Conservation (phyloP, 805 yeast genomes). For the Cyberlindnera japonica region DNA sequence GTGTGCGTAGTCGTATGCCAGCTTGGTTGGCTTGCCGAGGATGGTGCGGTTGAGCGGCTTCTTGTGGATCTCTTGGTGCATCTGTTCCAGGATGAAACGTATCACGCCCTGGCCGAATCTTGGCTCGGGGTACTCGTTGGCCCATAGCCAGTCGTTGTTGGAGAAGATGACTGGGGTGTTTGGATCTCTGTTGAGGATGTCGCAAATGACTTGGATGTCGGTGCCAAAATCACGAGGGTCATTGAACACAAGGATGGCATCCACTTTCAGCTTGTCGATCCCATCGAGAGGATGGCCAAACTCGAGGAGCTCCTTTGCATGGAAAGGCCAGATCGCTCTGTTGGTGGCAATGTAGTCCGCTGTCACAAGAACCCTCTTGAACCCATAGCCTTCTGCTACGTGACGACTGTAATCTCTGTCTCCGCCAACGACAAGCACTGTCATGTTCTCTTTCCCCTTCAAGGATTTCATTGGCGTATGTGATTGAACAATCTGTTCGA, state of each 20-base stretch:
- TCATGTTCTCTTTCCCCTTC: conserved; percentile 42
- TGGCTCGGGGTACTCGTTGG: conserved; percentile 72
- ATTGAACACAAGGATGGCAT: conserved; percentile 77
- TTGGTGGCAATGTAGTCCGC: conserved; percentile 62
- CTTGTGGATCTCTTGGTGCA: conserved; percentile 54
- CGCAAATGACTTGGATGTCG: conserved; percentile 75
- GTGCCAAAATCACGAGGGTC: conserved; percentile 89
- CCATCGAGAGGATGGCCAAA: conserved; percentile 28
- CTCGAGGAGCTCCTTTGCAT: conserved; percentile 43
- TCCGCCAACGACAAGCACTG: conserved; percentile 86
- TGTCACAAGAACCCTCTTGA: conserved; percentile 67
- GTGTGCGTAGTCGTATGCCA: conserved; percentile 83
- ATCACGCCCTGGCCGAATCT: conserved; percentile 93
- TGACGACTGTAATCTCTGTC: conserved; percentile 61
- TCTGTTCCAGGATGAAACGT: conserved; percentile 54
- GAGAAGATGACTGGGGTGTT: conserved; percentile 73
- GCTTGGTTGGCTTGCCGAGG: conserved; percentile 76
- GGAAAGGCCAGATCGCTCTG: conserved; percentile 79
- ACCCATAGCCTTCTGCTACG: conserved; percentile 78
- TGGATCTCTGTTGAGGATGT: conserved; percentile 62
- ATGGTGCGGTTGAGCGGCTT: conserved; percentile 47
- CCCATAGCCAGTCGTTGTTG: conserved; percentile 84
- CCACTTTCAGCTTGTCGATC: conserved; percentile 32
- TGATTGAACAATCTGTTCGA: conserved; percentile 68
- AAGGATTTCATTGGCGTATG: conserved; percentile 81